Evolutionary conservation across 805 yeast species (phyloP).

Genomic region (Candida verbasci): DNA sequence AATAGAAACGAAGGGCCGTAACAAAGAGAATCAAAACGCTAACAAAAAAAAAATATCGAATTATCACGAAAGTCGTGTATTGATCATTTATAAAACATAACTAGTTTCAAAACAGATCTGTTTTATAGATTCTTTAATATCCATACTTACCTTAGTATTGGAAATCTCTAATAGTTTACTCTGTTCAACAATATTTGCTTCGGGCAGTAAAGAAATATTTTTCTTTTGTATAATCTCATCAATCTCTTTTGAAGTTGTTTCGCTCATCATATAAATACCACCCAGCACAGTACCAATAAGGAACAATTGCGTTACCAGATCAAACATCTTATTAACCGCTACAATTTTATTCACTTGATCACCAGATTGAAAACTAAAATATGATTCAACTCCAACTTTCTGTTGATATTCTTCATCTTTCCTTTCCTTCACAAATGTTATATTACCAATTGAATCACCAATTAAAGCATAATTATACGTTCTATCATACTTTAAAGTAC

Average conservation of each 20-base stretch:
- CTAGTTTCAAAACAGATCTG: slow-evolving; percentile 1
- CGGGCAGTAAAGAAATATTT: too few relatives aligned
- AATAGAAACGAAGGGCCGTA: too few relatives aligned
- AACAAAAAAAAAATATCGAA: neutral
- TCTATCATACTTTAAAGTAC: neutral
- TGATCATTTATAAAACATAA: neutral
- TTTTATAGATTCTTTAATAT: too few relatives aligned
- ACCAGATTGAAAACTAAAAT: slow-evolving; percentile 1
- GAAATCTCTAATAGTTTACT: neutral
- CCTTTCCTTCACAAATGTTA: slow-evolving; percentile 1
- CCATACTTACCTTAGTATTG: too few relatives aligned
- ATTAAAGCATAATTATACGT: neutral
- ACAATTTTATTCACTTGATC: slow-evolving; percentile 7
- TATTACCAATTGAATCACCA: slow-evolving; percentile 7
- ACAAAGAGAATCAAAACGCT: too few relatives aligned
- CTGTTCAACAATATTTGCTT: neutral
- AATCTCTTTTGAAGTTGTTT: neutral
- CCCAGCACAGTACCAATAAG: slow-evolving; percentile 10
- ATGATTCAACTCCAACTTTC: neutral
- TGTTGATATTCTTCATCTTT: neutral
- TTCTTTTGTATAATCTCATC: too few relatives aligned
- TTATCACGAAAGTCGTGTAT: slow-evolving; percentile 5
- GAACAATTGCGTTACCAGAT: neutral
- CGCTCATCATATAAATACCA: slow-evolving; percentile 7
- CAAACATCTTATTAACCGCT: neutral